These are phyloP conservation scores for Fraxinus baroniana DNA, from an alignment of 305 asterid species.

Conservation along the genomic window DNA sequence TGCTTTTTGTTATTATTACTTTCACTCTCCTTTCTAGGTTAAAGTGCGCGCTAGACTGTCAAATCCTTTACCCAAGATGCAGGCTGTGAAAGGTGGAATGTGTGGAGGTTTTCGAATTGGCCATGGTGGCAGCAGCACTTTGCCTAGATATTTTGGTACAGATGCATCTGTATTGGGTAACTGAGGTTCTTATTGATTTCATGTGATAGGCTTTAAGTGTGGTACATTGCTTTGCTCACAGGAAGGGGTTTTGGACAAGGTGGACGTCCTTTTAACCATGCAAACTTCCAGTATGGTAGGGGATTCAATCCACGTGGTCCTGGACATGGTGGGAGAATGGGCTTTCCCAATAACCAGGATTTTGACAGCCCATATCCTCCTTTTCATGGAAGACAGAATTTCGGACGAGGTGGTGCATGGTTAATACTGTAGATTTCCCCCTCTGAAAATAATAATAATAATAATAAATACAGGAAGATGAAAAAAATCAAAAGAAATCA, in stretches of 20 bases:
- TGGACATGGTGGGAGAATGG: constrained; percentile 43
- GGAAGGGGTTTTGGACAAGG: constrained; percentile 55
- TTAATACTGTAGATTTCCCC: background rate
- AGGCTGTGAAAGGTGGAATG: constrained; percentile 66
- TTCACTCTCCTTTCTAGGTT: constrained; percentile 28
- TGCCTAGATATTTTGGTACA: constrained; percentile 34
- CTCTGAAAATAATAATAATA: background rate
- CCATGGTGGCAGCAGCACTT: constrained; percentile 35
- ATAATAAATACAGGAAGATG: background rate
- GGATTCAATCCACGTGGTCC: constrained; percentile 43
- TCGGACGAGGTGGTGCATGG: constrained; percentile 38
- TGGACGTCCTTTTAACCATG: constrained; percentile 41
- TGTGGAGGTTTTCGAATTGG: constrained; percentile 59
- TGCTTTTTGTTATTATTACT: constrained; percentile 9
- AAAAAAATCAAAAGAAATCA: background rate
- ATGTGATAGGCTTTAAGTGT: constrained; percentile 1
- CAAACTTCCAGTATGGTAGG: constrained; percentile 37
- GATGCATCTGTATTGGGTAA: constrained; percentile 17
- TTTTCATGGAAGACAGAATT: constrained; percentile 41
- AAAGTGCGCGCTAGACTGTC: constrained; percentile 64
- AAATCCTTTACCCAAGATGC: constrained; percentile 64
- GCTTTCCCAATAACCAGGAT: constrained; percentile 33
- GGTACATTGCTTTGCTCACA: constrained; percentile 26
- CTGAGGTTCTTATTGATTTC: constrained; percentile 12
- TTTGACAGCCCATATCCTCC: constrained; percentile 39